These are phyloP conservation scores for Uncinocarpus reesii DNA, from an alignment of 2,329 filamentous ascomycete genomes.

Conservation along the genomic window DNA sequence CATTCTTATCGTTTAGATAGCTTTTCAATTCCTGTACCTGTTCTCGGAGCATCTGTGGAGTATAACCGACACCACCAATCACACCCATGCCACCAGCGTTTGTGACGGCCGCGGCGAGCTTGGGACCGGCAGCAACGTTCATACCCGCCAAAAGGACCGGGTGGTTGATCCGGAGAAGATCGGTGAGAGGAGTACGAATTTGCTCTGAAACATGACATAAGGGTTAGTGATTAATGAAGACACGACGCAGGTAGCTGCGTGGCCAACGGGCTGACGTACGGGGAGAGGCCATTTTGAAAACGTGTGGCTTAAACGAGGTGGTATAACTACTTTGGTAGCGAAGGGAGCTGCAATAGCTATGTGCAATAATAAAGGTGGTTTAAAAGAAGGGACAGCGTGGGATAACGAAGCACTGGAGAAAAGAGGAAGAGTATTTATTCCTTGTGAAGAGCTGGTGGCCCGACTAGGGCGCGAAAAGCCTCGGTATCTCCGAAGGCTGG, in stretches of 20 bases:
- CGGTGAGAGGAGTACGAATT: constrained; percentile 83
- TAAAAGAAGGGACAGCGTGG: neutral
- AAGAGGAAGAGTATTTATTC: constrained; percentile 5
- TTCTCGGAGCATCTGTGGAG: constrained; percentile 90
- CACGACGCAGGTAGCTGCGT: neutral
- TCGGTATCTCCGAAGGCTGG: constrained; percentile 1
- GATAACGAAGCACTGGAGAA: neutral
- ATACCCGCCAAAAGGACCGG: constrained; percentile 92
- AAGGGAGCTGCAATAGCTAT: neutral
- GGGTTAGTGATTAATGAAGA: constrained; percentile 18
- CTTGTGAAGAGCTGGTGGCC: neutral
- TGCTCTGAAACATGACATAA: constrained; percentile 48
- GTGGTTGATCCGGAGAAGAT: constrained; percentile 97
- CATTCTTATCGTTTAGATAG: constrained; percentile 78
- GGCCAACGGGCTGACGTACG: constrained; percentile 47
- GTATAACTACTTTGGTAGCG: neutral
- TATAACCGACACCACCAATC: constrained; percentile 85
- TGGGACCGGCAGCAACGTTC: constrained; percentile 96
- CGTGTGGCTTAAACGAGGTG: neutral
- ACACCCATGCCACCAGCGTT: constrained; percentile 95
- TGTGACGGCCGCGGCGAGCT: constrained; percentile 90
- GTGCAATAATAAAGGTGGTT: neutral
- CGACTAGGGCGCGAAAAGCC: neutral
- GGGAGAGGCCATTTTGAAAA: constrained; percentile 60
- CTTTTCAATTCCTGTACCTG: constrained; percentile 92